phyloP scores from a whole-genome alignment of 768 basidiomycete species.

The Lactarius vividus region DNA sequence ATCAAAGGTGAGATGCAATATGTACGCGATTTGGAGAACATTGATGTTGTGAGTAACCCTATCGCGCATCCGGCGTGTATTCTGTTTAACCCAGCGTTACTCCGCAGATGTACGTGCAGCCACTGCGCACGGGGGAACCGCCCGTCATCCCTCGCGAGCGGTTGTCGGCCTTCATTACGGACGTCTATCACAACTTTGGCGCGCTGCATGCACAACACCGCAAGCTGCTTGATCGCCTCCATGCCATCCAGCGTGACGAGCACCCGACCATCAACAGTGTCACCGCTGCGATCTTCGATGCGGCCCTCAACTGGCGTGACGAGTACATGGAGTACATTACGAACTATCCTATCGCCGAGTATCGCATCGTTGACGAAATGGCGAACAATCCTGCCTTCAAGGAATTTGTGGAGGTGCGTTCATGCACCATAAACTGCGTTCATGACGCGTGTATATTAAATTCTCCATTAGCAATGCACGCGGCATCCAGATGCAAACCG shows the following conservation, averaged over 20 bases:
- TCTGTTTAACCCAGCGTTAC: not conserved
- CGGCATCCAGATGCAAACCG: slow-evolving; percentile 76
- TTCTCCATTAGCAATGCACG: slow-evolving; percentile 40
- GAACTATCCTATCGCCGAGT: slow-evolving; percentile 91
- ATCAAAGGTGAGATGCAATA: slow-evolving; percentile 97
- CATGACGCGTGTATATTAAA: not conserved
- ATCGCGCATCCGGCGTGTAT: not conserved
- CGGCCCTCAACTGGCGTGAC: slow-evolving; percentile 88
- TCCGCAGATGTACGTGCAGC: slow-evolving; percentile 74
- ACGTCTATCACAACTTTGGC: slow-evolving; percentile 86
- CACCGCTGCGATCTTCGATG: slow-evolving; percentile 82
- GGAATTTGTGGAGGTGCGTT: slow-evolving; percentile 72
- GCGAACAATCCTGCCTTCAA: slow-evolving; percentile 78
- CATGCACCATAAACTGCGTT: not conserved
- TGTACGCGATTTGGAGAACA: slow-evolving; percentile 86
- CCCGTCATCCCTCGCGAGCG: slow-evolving; percentile 73
- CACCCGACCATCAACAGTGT: slow-evolving; percentile 76
- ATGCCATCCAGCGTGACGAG: slow-evolving; percentile 86
- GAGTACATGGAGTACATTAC: slow-evolving; percentile 92
- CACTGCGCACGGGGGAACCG: slow-evolving; percentile 68
- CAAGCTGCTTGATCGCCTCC: slow-evolving; percentile 72
- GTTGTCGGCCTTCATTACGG: slow-evolving; percentile 73
- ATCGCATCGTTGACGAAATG: slow-evolving; percentile 85
- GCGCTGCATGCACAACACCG: slow-evolving; percentile 75
- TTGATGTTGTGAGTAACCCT: slow-evolving; percentile 57